Percentiles rank a stretch among this genome's conserved stretches.
These are phyloP conservation scores for Conticribra weissflogii DNA, from an alignment of 108 stramenopile genomes.

Conservation along the genomic window DNA sequence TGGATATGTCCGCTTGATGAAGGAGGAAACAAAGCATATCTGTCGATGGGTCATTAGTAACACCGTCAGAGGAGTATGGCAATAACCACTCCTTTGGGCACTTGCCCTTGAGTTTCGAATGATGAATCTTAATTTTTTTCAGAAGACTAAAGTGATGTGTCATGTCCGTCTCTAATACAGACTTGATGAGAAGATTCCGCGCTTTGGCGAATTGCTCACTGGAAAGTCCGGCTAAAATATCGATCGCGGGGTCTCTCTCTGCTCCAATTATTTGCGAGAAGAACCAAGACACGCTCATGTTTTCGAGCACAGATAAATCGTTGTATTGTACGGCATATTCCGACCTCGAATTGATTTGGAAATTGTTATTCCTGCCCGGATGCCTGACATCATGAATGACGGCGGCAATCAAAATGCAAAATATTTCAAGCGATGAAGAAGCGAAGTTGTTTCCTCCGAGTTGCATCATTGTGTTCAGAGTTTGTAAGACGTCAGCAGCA, in stretches of 20 bases:
- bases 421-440: constrained; percentile 37
- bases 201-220: constrained; percentile 27
- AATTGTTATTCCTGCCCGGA: constrained; percentile 82
- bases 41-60: constrained; percentile 13
- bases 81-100: constrained; percentile 8
- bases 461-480: constrained; percentile 54
- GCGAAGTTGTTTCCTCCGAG: constrained; percentile 46
- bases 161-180: constrained; percentile 73
- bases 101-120: constrained; percentile 26
- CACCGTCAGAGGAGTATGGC: constrained; percentile 24
- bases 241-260: constrained; percentile 27
- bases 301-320: constrained; percentile 78
- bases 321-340: constrained; percentile 79
- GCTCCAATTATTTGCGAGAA: constrained; percentile 53
- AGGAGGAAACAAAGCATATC: constrained; percentile 57
- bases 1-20: constrained; percentile 80
- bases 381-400: constrained; percentile 88
- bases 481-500: constrained; percentile 71
- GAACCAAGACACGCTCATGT: constrained; percentile 60
- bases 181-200: constrained; percentile 45
- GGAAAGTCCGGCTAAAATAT: constrained; percentile 45
- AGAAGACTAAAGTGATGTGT: constrained; percentile 55
- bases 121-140: constrained; percentile 37
- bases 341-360: constrained; percentile 60
- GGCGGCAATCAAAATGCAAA: constrained; percentile 63